Percentiles rank a stretch among this genome's conserved stretches.
Evolutionary conservation across 495 filamentous ascomycete species (phyloP).

Genomic region (Aspergillus bridgeri): DNA sequence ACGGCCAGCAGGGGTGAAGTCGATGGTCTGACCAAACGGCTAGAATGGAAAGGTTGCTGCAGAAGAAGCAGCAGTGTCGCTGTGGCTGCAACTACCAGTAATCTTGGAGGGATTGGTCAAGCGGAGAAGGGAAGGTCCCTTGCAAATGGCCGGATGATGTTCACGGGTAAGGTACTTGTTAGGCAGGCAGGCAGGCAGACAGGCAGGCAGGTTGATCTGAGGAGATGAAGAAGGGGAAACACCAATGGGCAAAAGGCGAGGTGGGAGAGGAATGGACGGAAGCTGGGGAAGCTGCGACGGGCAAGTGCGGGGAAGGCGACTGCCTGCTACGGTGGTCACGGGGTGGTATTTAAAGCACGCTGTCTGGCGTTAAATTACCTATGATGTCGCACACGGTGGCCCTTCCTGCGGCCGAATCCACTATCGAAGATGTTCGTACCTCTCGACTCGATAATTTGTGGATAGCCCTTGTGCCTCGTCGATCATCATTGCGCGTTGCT

Average conservation of each 20-base stretch:
- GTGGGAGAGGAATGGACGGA: slow-evolving; percentile 12
- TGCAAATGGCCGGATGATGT: slow-evolving; percentile 7
- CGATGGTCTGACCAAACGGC: slow-evolving; percentile 19
- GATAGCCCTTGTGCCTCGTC: background rate
- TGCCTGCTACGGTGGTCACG: background rate
- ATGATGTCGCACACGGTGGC: no score
- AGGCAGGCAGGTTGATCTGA: no score
- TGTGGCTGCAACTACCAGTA: background rate
- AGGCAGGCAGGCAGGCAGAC: no score
- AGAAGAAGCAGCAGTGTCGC: slow-evolving; percentile 11
- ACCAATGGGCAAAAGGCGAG: slow-evolving; percentile 6
- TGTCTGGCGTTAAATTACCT: background rate
- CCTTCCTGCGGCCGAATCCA: background rate
- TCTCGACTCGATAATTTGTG: slow-evolving; percentile 1
- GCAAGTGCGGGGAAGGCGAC: slow-evolving; percentile 19
- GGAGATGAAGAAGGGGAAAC: slow-evolving; percentile 2
- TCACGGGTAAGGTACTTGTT: slow-evolving; percentile 19
- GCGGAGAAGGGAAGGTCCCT: slow-evolving; percentile 17
- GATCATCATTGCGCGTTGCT: slow-evolving; percentile 9
- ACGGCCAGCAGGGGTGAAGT: slow-evolving; percentile 11
- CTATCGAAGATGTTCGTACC: background rate
- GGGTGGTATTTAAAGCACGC: background rate
- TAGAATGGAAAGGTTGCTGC: slow-evolving; percentile 22
- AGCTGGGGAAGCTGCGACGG: slow-evolving; percentile 9
- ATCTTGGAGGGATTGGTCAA: slow-evolving; percentile 2